A percentile compares a stretch with the other conserved stretches of the same genome.
These are phyloP conservation scores for Hypomontagnella monticulosa DNA, from an alignment of 495 filamentous ascomycete genomes.

Conservation along the genomic window DNA sequence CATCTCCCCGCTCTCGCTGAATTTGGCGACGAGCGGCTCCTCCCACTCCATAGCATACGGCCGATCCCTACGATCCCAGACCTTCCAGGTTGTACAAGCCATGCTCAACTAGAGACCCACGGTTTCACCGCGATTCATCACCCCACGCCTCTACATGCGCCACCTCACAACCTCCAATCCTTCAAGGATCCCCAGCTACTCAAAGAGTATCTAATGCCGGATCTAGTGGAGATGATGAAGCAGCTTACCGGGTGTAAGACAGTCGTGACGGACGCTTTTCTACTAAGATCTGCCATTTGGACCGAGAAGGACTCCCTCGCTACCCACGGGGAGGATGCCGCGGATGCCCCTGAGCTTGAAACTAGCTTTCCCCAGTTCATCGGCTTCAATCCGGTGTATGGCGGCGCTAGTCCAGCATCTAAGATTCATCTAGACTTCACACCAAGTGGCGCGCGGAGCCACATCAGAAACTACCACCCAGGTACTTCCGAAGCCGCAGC, in stretches of 20 bases:
- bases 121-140: conserved; percentile 12
- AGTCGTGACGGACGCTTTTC: background rate
- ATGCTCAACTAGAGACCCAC: conserved; percentile 3
- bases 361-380: conserved; percentile 4
- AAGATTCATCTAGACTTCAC: conserved; percentile 8
- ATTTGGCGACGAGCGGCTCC: conserved; percentile 4
- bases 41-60: conserved; percentile 10
- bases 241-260: conserved; percentile 11
- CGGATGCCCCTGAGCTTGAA: background rate
- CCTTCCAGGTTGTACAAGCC: background rate
- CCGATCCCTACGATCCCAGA: conserved; percentile 4
- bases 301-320: conserved; percentile 4
- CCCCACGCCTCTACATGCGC: conserved; percentile 1
- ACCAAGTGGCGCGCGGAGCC: conserved; percentile 1
- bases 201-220: background rate
- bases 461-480: conserved; percentile 4
- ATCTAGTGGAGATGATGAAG: conserved; percentile 8
- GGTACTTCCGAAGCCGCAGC: background rate
- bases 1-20: conserved; percentile 5
- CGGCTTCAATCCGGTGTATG: conserved; percentile 3
- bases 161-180: background rate
- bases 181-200: conserved; percentile 7
- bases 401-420: conserved; percentile 5
- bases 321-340: background rate
- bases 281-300: conserved; percentile 1